Evolutionary conservation across 164 flowering plant genomes (phyloP).

Genomic region (Nymphaea colorata): DNA sequence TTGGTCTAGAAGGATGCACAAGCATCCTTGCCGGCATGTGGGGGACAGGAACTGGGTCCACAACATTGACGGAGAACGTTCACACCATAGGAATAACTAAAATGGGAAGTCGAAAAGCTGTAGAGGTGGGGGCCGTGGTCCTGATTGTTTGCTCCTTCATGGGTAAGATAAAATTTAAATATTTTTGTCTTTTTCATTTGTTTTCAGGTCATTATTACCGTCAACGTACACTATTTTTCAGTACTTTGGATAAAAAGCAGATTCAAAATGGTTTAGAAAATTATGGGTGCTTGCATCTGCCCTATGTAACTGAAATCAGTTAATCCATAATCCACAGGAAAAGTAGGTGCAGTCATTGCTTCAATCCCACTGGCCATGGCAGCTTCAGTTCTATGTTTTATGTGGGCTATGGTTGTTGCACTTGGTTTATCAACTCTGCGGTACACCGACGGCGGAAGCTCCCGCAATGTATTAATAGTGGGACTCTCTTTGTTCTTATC

Average conservation of each 20-base stretch:
- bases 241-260: no score
- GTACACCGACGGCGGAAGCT: constrained; percentile 52
- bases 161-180: constrained; percentile 28
- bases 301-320: no score
- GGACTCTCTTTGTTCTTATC: constrained; percentile 89
- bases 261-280: no score
- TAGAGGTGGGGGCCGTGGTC: constrained; percentile 58
- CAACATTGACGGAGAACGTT: constrained; percentile 75
- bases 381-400: constrained; percentile 74
- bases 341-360: constrained; percentile 89
- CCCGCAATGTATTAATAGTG: constrained; percentile 65
- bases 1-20: constrained; percentile 84
- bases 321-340: constrained; percentile 30
- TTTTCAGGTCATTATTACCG: background rate
- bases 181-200: background rate
- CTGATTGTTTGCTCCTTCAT: constrained; percentile 61
- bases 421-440: constrained; percentile 74
- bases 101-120: constrained; percentile 65
- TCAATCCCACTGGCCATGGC: constrained; percentile 89
- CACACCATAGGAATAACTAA: constrained; percentile 64
- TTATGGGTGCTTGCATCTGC: no score
- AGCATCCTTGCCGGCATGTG: constrained; percentile 84
- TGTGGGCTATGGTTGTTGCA: constrained; percentile 73
- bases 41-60: constrained; percentile 89
- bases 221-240: no score